These are phyloP conservation scores for Solanum virginianum DNA, from an alignment of 257 asterid genomes.

Conservation along the genomic window DNA sequence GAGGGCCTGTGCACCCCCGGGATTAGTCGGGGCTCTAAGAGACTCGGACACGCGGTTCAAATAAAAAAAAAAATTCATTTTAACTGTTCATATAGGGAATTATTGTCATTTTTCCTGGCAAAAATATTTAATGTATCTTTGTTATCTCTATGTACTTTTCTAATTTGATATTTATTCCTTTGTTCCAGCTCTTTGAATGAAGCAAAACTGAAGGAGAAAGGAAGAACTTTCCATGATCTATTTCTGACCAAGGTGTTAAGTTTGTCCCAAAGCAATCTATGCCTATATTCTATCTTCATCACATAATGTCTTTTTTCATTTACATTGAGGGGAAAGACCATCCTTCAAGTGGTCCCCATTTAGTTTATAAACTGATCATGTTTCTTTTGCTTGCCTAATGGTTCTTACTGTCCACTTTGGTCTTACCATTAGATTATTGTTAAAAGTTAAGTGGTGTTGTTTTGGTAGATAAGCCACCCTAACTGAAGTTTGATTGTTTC, in stretches of 20 bases:
- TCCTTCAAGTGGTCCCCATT: background rate
- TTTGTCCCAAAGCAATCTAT: background rate
- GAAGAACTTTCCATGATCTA: conserved; percentile 75
- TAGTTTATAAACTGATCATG: background rate
- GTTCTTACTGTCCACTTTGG: background rate
- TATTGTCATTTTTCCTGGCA: background rate
- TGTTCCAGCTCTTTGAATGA: conserved; percentile 75
- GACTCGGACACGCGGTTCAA: too few species aligned
- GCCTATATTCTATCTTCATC: conserved; percentile 1
- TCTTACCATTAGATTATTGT: background rate
- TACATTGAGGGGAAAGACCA: background rate
- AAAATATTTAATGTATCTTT: background rate
- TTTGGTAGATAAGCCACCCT: conserved; percentile 2
- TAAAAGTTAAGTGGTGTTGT: background rate
- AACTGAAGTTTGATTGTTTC: conserved; percentile 20
- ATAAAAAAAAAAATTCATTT: background rate
- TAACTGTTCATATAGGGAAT: background rate
- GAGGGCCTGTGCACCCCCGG: too few species aligned
- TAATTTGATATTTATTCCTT: conserved; percentile 5
- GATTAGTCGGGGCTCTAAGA: too few species aligned
- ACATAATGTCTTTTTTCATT: background rate
- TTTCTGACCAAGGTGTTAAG: conserved; percentile 78
- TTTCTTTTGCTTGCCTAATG: background rate
- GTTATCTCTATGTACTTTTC: background rate
- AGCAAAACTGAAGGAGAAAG: conserved; percentile 91